A percentile compares a stretch with the other conserved stretches of the same genome.
These are phyloP conservation scores for Pistacia vera DNA, from an alignment of 345 rosid species.

Conservation along the genomic window DNA sequence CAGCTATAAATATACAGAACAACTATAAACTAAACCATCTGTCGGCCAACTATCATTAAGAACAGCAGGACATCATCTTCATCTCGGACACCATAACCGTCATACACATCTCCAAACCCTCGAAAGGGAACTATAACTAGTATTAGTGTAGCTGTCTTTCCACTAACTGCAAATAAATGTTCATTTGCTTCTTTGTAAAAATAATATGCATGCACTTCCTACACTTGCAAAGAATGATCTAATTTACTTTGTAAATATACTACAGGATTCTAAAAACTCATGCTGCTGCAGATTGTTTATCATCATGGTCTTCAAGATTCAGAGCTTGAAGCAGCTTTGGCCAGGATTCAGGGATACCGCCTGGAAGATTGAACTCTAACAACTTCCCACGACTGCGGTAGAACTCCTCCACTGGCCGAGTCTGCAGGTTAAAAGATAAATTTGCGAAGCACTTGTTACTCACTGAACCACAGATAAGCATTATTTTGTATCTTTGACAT, in stretches of 20 bases:
- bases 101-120: not conserved
- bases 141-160: not conserved
- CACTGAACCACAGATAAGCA: not conserved
- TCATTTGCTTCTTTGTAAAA: conserved; percentile 18
- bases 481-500: not conserved
- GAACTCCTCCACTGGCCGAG: conserved; percentile 90
- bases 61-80: conserved; percentile 10
- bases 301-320: conserved; percentile 63
- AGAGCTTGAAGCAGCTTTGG: conserved; percentile 87
- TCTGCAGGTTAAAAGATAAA: conserved; percentile 46
- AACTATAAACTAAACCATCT: conserved; percentile 2
- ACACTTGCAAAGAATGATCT: conserved; percentile 63
- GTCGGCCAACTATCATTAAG: conserved; percentile 8
- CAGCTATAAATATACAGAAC: not conserved
- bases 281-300: conserved; percentile 68
- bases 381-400: conserved; percentile 75
- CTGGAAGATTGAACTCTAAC: conserved; percentile 90
- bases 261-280: conserved; percentile 28
- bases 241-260: conserved; percentile 31
- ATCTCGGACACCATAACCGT: conserved; percentile 11
- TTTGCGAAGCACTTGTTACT: conserved; percentile 1
- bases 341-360: conserved; percentile 99
- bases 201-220: conserved; percentile 34
- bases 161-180: conserved; percentile 19
- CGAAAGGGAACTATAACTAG: not conserved